phyloP scores from a whole-genome alignment of 1,284 basidiomycete genomes.

The Ganoderma boninense region DNA sequence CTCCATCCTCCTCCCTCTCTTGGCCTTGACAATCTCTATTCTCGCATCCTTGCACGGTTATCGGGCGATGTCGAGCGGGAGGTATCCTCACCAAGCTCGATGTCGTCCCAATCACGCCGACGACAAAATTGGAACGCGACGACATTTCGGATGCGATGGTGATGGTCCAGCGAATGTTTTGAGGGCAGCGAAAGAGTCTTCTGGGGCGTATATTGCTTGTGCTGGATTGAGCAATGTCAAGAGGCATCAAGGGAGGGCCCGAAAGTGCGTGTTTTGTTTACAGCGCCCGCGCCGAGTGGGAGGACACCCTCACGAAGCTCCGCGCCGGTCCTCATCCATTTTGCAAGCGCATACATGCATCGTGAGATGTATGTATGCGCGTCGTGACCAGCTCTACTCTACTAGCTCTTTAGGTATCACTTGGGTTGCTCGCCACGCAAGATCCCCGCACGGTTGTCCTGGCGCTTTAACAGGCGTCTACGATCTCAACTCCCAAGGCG shows the following conservation, averaged over 20 bases:
- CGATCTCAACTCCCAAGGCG: background rate
- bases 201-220: background rate
- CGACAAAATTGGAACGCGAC: background rate
- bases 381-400: no score
- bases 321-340: constrained; percentile 8
- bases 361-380: background rate
- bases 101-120: background rate
- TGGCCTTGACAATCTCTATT: background rate
- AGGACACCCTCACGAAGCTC: constrained; percentile 32
- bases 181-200: background rate
- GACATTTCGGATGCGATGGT: background rate
- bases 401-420: background rate
- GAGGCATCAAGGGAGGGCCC: background rate
- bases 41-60: background rate
- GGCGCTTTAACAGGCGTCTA: constrained; percentile 3
- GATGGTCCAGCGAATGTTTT: background rate
- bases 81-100: constrained; percentile 42
- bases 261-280: constrained; percentile 15
- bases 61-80: constrained; percentile 34
- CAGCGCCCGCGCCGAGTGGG: constrained; percentile 23
- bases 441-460: background rate
- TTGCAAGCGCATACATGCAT: background rate
- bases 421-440: background rate
- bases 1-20: background rate
- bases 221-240: background rate